Conservation (phyloP, 2,329 filamentous ascomycete species). For the Graphilbum ipis-grandicollis region DNA sequence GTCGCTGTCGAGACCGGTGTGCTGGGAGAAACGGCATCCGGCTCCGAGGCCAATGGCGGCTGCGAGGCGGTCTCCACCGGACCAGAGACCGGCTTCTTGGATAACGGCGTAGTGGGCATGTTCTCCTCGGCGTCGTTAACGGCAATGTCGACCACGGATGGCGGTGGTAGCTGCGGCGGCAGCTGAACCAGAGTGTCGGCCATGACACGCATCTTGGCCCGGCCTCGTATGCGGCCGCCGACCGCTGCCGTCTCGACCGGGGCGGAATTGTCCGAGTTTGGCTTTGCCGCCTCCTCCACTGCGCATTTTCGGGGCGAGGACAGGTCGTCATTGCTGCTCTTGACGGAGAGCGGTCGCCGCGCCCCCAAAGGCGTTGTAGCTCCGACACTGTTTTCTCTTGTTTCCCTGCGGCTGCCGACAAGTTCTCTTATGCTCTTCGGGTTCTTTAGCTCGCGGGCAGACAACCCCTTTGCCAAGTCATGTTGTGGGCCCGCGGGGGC, state of each 20-base stretch:
- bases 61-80: too few relatives aligned
- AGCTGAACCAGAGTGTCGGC: constrained; percentile 14
- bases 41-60: too few relatives aligned
- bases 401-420: constrained; percentile 21
- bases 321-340: constrained; percentile 43
- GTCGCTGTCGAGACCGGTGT: constrained; percentile 4
- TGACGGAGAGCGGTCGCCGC: constrained; percentile 34
- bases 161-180: constrained; percentile 5
- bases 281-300: constrained; percentile 14
- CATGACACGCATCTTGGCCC: constrained; percentile 11
- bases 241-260: constrained; percentile 4
- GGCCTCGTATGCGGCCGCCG: constrained; percentile 2
- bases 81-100: too few relatives aligned
- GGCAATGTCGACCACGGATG: constrained; percentile 2
- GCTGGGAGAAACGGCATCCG: constrained; percentile 5
- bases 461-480: constrained; percentile 5
- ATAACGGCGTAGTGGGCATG: constrained; percentile 14
- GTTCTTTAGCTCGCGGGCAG: constrained; percentile 13
- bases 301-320: constrained; percentile 36
- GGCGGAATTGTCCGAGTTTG: background rate
- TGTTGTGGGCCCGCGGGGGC: constrained; percentile 7
- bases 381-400: constrained; percentile 13
- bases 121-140: background rate
- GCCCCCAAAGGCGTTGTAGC: constrained; percentile 11
- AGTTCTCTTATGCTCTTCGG: constrained; percentile 30